Conservation (phyloP, 106 monocot species). For the Platanthera zijinensis region DNA sequence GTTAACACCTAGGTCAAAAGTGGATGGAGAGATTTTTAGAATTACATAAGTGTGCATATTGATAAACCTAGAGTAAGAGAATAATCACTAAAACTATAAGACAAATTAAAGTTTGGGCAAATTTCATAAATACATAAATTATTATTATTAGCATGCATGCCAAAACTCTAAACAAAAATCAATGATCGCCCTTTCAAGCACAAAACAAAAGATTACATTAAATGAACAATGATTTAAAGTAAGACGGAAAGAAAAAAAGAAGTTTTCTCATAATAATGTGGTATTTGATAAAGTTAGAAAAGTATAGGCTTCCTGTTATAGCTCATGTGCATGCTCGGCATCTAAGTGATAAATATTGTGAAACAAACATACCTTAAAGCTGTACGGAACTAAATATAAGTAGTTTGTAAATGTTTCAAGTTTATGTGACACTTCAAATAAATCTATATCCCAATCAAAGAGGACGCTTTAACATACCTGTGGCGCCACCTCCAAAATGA, state of each 20-base stretch:
- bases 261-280: neutral
- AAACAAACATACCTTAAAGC: neutral
- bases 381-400: neutral
- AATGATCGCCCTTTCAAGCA: neutral
- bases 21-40: too few relatives aligned
- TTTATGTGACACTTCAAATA: neutral
- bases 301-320: neutral
- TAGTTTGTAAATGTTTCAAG: neutral
- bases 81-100: too few relatives aligned
- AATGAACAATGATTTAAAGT: neutral
- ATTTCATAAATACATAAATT: too few relatives aligned
- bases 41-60: too few relatives aligned
- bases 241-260: too few relatives aligned
- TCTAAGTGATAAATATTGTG: neutral
- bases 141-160: too few relatives aligned
- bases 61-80: too few relatives aligned
- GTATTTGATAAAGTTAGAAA: neutral
- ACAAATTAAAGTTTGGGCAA: too few relatives aligned
- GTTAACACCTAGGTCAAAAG: too few relatives aligned
- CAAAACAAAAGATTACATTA: neutral
- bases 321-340: neutral
- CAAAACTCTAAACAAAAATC: neutral
- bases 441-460: conserved; percentile 1
- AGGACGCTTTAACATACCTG: conserved; percentile 22
- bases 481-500: conserved; percentile 10